A percentile compares a stretch with the other conserved stretches of the same genome.
These are phyloP conservation scores for Panaeolus cyanescens DNA, from an alignment of 768 basidiomycete species.

Conservation along the genomic window DNA sequence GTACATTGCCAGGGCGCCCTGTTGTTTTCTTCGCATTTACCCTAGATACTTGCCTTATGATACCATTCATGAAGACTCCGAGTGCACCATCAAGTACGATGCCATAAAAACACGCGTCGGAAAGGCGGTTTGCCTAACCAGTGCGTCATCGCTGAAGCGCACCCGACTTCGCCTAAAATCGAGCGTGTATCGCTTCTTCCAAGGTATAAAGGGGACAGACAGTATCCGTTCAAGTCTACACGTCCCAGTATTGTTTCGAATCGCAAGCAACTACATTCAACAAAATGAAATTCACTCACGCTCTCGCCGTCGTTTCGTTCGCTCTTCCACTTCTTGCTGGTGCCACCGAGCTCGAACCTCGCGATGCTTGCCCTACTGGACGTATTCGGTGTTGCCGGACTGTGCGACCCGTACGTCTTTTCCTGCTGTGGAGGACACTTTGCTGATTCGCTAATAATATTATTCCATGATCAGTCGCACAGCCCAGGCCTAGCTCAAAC, in stretches of 20 bases:
- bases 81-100: no score
- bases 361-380: conserved; percentile 10
- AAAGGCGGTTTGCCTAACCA: not conserved
- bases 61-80: no score
- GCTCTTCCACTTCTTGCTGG: conserved; percentile 15
- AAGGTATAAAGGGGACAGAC: conserved; percentile 2
- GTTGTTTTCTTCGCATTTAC: no score
- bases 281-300: conserved; percentile 10
- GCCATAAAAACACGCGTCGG: no score
- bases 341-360: conserved; percentile 8
- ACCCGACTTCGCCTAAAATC: not conserved
- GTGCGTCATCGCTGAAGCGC: not conserved
- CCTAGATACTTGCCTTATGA: no score
- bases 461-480: conserved; percentile 1
- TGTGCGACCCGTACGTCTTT: not conserved
- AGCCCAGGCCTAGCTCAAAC: conserved; percentile 2
- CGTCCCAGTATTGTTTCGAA: not conserved
- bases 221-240: not conserved
- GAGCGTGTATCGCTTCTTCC: not conserved
- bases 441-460: no score
- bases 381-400: conserved; percentile 9
- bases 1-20: no score
- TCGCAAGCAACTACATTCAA: not conserved
- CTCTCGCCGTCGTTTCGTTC: conserved; percentile 8
- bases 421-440: not conserved